These are phyloP conservation scores for Suhomyces prunicola DNA, from an alignment of 805 yeast species.

Conservation along the genomic window DNA sequence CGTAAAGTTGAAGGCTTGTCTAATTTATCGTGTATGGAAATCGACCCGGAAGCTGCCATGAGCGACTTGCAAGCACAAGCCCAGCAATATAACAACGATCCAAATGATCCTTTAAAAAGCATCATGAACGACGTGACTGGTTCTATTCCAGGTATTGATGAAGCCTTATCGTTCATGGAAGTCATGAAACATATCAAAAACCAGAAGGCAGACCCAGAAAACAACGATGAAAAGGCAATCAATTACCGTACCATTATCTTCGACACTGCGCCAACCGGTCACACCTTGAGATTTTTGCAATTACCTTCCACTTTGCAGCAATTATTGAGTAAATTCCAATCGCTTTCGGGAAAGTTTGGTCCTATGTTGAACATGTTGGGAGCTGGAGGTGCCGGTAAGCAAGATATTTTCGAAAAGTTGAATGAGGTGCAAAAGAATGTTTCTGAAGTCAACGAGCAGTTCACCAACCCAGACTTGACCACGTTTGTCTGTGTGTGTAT, in stretches of 20 bases:
- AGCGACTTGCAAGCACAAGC: conserved; percentile 73
- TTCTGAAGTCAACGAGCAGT: conserved; percentile 86
- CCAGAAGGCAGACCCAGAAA: conserved; percentile 41
- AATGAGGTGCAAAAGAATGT: conserved; percentile 79
- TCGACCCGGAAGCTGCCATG: conserved; percentile 92
- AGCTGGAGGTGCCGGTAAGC: conserved; percentile 71
- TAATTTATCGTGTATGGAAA: conserved; percentile 96
- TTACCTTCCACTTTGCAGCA: conserved; percentile 90
- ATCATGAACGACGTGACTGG: conserved; percentile 90
- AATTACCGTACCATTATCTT: conserved; percentile 84
- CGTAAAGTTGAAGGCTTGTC: conserved; percentile 84
- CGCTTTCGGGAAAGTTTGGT: conserved; percentile 81
- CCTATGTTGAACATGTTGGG: conserved; percentile 81
- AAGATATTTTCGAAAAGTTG: conserved; percentile 75
- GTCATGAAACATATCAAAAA: conserved; percentile 93
- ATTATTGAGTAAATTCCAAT: conserved; percentile 81
- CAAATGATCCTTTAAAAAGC: conserved; percentile 61
- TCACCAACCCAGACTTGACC: conserved; percentile 93
- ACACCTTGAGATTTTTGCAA: conserved; percentile 90
- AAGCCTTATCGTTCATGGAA: conserved; percentile 96
- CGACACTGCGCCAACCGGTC: conserved; percentile 99
- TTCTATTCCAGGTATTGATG: conserved; percentile 97
- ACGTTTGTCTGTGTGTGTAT: conserved; percentile 97
- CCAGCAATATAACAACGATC: conserved; percentile 53
- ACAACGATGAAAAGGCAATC: conserved; percentile 20